These are phyloP conservation scores for Asterella californica DNA, from an alignment of 225 moss, liverwort and hornwort species.

Conservation along the genomic window DNA sequence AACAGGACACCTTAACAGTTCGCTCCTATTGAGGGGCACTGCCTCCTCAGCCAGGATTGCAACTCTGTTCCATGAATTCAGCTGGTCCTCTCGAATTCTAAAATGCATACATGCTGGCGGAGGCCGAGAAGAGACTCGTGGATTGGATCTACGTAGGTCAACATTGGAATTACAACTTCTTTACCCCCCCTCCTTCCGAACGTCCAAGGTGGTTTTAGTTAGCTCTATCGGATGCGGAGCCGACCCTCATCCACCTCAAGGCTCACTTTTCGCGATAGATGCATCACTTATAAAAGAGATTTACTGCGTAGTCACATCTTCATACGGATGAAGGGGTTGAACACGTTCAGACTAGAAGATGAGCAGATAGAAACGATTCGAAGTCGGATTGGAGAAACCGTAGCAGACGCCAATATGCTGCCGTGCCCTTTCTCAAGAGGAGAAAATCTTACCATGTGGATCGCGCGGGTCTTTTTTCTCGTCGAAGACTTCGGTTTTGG, in stretches of 20 bases:
- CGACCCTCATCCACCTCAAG: background rate
- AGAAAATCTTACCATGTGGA: slow-evolving; percentile 33
- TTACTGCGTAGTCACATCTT: background rate
- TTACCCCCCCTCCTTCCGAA: background rate
- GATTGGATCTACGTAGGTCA: background rate
- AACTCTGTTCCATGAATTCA: background rate
- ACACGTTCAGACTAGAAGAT: background rate
- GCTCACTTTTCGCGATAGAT: background rate
- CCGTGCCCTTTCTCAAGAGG: background rate
- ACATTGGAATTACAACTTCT: background rate
- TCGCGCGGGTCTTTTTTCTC: slow-evolving; percentile 44
- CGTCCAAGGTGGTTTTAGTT: background rate
- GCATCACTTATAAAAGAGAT: background rate
- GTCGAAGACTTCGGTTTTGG: slow-evolving; percentile 41
- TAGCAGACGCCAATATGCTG: background rate
- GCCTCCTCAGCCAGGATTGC: too few species aligned
- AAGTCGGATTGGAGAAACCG: background rate
- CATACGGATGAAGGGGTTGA: background rate
- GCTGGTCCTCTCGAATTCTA: background rate
- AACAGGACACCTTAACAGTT: background rate
- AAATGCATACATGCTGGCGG: background rate
- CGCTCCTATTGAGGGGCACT: background rate
- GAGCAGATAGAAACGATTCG: background rate
- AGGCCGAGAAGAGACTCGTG: background rate
- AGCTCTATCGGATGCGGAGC: background rate